Conservation (phyloP, 2,329 filamentous ascomycete species). For the Diatrype stigma region DNA sequence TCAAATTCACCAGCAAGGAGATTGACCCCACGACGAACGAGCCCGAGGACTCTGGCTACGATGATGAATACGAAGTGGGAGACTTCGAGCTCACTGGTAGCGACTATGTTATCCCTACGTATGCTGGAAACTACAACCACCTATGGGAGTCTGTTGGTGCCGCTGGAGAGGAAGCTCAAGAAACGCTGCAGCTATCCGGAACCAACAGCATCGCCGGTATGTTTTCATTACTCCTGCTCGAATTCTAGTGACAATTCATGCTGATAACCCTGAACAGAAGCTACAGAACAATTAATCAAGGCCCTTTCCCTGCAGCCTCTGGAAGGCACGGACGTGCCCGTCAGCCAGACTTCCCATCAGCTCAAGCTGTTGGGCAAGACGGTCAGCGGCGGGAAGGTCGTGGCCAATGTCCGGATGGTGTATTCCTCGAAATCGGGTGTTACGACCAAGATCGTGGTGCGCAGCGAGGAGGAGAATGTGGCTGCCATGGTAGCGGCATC, state of each 20-base stretch:
- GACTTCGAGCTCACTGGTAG: slow-evolving; percentile 87
- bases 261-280: slow-evolving; percentile 53
- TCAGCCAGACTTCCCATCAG: slow-evolving; percentile 86
- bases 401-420: slow-evolving; percentile 85
- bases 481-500: slow-evolving; percentile 80
- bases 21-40: slow-evolving; percentile 93
- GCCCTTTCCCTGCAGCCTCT: slow-evolving; percentile 86
- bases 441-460: slow-evolving; percentile 89
- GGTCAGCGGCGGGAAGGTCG: slow-evolving; percentile 82
- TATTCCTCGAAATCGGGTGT: slow-evolving; percentile 89
- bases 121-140: slow-evolving; percentile 91
- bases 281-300: slow-evolving; percentile 84
- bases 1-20: slow-evolving; percentile 98
- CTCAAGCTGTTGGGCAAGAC: slow-evolving; percentile 97
- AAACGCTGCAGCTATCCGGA: slow-evolving; percentile 82
- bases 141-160: slow-evolving; percentile 92
- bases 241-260: neutral
- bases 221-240: slow-evolving; percentile 31
- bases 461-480: slow-evolving; percentile 89
- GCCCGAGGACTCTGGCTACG: slow-evolving; percentile 87
- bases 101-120: slow-evolving; percentile 91
- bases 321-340: slow-evolving; percentile 86
- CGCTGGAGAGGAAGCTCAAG: slow-evolving; percentile 82
- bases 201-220: slow-evolving; percentile 90
- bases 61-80: slow-evolving; percentile 96